phyloP scores from a whole-genome alignment of 2,329 filamentous ascomycete species.

The Cladosporium sp. region DNA sequence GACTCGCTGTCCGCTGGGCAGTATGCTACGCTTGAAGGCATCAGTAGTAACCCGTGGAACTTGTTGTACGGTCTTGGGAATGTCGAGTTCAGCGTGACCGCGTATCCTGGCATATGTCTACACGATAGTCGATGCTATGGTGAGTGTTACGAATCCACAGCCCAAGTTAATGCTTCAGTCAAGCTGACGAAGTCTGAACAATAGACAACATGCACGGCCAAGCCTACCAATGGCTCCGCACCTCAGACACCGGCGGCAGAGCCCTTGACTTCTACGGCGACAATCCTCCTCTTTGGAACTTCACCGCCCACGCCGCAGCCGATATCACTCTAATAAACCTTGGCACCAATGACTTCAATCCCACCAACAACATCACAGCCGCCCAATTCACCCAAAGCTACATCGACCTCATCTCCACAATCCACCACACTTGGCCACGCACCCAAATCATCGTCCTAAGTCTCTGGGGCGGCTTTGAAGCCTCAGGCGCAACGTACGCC shows the following conservation, averaged over 20 bases:
- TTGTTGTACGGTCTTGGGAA: slow-evolving; percentile 55
- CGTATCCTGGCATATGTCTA: slow-evolving; percentile 57
- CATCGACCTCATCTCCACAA: slow-evolving; percentile 37
- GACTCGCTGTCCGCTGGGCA: slow-evolving; percentile 52
- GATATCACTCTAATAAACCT: slow-evolving; percentile 45
- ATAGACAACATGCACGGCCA: slow-evolving; percentile 30
- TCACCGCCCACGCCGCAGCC: slow-evolving; percentile 30
- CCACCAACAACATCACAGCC: slow-evolving; percentile 36
- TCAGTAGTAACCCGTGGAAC: slow-evolving; percentile 55
- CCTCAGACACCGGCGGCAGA: slow-evolving; percentile 50
- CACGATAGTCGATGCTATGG: slow-evolving; percentile 55
- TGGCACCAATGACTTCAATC: slow-evolving; percentile 45
- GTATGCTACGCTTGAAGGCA: slow-evolving; percentile 55
- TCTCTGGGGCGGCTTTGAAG: slow-evolving; percentile 55
- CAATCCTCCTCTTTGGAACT: slow-evolving; percentile 34
- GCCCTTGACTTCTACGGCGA: slow-evolving; percentile 41
- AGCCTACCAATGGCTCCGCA: slow-evolving; percentile 55
- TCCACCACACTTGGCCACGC: slow-evolving; percentile 39
- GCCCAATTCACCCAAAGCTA: slow-evolving; percentile 38
- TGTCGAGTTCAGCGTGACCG: slow-evolving; percentile 56
- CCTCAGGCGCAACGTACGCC: slow-evolving; percentile 46
- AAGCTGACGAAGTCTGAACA: slow-evolving; percentile 37
- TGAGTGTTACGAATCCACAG: background rate
- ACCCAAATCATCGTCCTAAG: slow-evolving; percentile 43
- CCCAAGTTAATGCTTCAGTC: background rate